phyloP scores from a whole-genome alignment of 768 basidiomycete genomes.

The Pleurotus djamor region DNA sequence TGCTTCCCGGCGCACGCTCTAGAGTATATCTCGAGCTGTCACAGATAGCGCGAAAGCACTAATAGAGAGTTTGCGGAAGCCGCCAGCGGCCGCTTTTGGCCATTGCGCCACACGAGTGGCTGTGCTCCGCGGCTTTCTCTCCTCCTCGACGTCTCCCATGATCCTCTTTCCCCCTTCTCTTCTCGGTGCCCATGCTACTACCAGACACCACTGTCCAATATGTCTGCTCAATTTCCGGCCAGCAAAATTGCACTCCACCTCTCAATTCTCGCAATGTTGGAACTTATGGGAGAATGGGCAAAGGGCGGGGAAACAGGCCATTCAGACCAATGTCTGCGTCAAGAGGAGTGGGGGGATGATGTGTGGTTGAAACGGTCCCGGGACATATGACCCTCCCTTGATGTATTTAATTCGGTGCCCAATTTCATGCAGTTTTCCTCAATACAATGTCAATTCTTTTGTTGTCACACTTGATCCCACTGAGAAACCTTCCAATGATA shows the following conservation, averaged over 20 bases:
- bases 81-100: not conserved
- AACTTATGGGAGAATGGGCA: not conserved
- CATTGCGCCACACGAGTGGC: not conserved
- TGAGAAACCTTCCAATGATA: not conserved
- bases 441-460: not conserved
- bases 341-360: not conserved
- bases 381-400: not conserved
- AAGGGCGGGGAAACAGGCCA: not conserved
- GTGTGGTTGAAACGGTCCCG: not conserved
- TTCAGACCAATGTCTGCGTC: not conserved
- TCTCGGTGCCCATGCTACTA: not conserved
- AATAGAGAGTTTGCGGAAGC: not conserved
- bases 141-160: not conserved
- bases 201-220: not conserved
- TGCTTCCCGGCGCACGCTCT: too few relatives aligned
- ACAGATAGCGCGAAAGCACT: too few relatives aligned
- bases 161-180: not conserved
- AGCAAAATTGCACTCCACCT: not conserved
- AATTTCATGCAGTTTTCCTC: not conserved
- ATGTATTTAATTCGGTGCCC: not conserved
- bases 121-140: not conserved
- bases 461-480: constrained; percentile 8
- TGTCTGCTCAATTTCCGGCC: not conserved
- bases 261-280: not conserved
- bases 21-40: too few relatives aligned